Base-by-base conservation (phyloP, 1,284 basidiomycete species). In the Puccinia coronata region DNA sequence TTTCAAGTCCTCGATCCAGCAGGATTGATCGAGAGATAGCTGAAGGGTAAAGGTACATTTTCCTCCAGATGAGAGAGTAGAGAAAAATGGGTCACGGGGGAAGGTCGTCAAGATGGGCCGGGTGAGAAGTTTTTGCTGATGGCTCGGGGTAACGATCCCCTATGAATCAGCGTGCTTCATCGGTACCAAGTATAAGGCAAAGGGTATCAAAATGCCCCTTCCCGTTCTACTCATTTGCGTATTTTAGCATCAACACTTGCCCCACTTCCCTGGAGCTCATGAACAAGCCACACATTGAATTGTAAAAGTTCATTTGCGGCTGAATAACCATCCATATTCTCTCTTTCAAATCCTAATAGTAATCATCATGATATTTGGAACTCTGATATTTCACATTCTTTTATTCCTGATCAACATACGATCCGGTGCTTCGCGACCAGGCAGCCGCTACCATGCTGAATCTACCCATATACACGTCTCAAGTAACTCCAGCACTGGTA, bases 371-470 rank as follows among this genome's bases (percentile, higher is more conserved):
- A 51, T 20, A 43, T 51, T 63, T 20, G 34, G 34, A 6, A 39
- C 39, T 63, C 34, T 39, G 23, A 39, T 63, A 6, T 63, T 63
- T 39, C 59, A 63, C 59, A 63, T 63, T 63, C 59, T 63, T 63
- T 63, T 63, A 36, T 39, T 63, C 16, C 8, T 63, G 34, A 36
- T 39, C 34, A 39, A 39, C n/a, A 36, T 39, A 23, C 34, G 31
- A 63, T 36, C 59, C 34, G 34, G 34, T 14, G 34, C 59, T 2
- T 36, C 59, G 34, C 34, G 34, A 6, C 9, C 14, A 9, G 16
- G 25, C 25, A 11, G 18, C 28, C 28, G 28, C 25, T 16, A 59
- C 57, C 25, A 25, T 31, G 28, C 31, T 63, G 59, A 63, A 63
- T 63, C 59, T 6, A 39, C 34, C 34, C n/a, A n/a, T n/a, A 59